Conservation (phyloP, 768 basidiomycete species). For the Trametes cubensis region DNA sequence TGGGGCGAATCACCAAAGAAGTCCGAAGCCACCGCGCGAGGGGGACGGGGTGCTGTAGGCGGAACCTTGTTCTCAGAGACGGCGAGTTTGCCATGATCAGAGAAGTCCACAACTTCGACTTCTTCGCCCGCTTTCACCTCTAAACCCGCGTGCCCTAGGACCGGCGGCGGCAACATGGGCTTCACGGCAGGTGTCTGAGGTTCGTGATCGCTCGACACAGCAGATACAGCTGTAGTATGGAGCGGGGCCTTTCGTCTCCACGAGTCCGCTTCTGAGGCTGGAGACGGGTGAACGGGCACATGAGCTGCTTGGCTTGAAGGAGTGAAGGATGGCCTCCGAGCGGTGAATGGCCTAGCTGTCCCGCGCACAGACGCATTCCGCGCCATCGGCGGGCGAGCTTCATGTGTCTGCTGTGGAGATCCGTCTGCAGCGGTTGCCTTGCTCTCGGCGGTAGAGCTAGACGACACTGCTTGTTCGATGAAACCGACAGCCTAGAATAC, state of each 20-base stretch:
- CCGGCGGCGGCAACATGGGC: conserved; percentile 29
- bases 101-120: conserved; percentile 81
- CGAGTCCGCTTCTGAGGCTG: conserved; percentile 52
- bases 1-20: conserved; percentile 60
- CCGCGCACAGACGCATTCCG: conserved; percentile 41
- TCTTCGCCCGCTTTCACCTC: conserved; percentile 54
- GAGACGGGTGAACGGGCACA: conserved; percentile 28
- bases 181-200: conserved; percentile 25
- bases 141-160: conserved; percentile 43
- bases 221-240: conserved; percentile 20
- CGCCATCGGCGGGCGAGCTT: conserved; percentile 19
- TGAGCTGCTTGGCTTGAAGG: conserved; percentile 5
- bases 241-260: conserved; percentile 61
- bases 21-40: conserved; percentile 65
- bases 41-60: conserved; percentile 33
- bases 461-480: conserved; percentile 51
- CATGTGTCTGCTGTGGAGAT: conserved; percentile 9
- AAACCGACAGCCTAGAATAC: conserved; percentile 45
- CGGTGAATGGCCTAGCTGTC: conserved; percentile 31
- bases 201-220: conserved; percentile 39
- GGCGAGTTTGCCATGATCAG: conserved; percentile 72
- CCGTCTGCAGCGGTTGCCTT: background rate
- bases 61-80: conserved; percentile 41
- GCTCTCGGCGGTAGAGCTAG: conserved; percentile 10
- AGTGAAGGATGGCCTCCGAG: conserved; percentile 28